Percentiles rank a stretch among this genome's conserved stretches.
These are phyloP conservation scores for Aquilaria sinensis DNA, from an alignment of 345 rosid species.

Conservation along the genomic window DNA sequence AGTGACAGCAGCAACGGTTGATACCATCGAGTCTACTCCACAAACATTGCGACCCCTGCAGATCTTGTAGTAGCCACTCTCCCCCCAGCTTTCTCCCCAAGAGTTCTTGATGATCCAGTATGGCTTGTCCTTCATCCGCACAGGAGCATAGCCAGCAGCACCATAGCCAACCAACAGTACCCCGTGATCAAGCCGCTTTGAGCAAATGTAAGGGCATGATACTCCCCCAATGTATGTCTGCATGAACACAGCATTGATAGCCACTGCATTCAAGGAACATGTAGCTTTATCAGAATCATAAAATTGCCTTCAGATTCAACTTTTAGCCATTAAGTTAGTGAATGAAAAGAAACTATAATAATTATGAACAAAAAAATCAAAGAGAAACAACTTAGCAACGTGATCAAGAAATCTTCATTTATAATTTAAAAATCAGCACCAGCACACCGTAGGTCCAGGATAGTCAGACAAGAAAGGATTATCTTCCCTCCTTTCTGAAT, in stretches of 20 bases:
- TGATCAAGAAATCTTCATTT: too few species aligned
- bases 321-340: background rate
- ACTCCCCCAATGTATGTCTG: constrained; percentile 91
- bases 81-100: constrained; percentile 92
- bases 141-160: constrained; percentile 66
- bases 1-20: constrained; percentile 66
- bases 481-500: too few species aligned
- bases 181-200: constrained; percentile 75
- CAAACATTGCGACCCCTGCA: constrained; percentile 83
- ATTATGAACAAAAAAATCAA: too few species aligned
- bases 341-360: background rate
- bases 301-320: background rate
- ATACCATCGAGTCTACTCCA: constrained; percentile 90
- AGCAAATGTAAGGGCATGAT: constrained; percentile 84
- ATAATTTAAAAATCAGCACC: too few species aligned
- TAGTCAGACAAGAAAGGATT: too few species aligned
- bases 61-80: constrained; percentile 80
- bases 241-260: constrained; percentile 84
- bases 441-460: too few species aligned
- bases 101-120: constrained; percentile 94
- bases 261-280: constrained; percentile 43
- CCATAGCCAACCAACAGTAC: constrained; percentile 91
- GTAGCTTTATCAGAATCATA: background rate
- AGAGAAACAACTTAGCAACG: background rate
- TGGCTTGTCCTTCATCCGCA: constrained; percentile 85